Evolutionary conservation across 345 rosid species (phyloP).

Genomic region (Lepidium didymum): DNA sequence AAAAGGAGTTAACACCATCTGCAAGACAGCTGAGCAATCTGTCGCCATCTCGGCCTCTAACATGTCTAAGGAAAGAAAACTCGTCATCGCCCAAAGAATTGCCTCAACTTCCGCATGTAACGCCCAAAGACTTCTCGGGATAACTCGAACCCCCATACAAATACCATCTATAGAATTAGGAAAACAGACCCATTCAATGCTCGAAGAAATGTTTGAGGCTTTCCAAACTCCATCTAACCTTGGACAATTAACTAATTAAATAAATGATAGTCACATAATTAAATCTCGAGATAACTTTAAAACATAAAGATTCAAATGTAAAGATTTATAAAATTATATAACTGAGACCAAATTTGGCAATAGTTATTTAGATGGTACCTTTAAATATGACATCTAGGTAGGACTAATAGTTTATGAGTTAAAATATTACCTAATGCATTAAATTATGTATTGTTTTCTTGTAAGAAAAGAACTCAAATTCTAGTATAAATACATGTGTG

Average conservation of each 20-base stretch:
- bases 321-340: not conserved
- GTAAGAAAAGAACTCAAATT: not conserved
- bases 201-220: too few species aligned
- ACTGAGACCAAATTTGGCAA: not conserved
- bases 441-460: not conserved
- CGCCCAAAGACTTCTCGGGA: too few species aligned
- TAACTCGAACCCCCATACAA: too few species aligned
- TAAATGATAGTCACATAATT: not conserved
- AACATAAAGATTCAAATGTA: not conserved
- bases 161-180: too few species aligned
- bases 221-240: not conserved
- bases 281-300: not conserved
- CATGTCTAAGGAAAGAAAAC: too few species aligned
- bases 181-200: too few species aligned
- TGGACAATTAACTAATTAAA: not conserved
- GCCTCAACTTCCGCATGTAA: too few species aligned
- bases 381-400: not conserved
- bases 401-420: not conserved
- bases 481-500: not conserved
- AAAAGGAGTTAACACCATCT: not conserved
- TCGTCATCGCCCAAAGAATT: too few species aligned
- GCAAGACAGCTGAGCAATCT: too few species aligned
- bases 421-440: not conserved
- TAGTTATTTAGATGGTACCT: not conserved
- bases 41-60: too few species aligned